Evolutionary conservation across 1,284 basidiomycete species (phyloP).

Genomic region (Laetiporus sulphureus): DNA sequence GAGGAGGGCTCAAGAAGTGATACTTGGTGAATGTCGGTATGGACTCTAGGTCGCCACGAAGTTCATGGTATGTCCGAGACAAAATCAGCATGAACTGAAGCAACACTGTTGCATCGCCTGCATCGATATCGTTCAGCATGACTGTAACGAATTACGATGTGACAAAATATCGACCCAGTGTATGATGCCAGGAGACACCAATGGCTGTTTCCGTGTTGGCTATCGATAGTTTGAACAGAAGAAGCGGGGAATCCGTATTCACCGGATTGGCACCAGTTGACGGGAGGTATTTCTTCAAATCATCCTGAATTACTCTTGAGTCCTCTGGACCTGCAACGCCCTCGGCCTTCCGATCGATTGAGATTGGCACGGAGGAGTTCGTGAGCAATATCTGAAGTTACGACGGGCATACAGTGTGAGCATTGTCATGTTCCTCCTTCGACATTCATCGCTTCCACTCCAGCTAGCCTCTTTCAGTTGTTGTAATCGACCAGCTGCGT

Average conservation of each 20-base stretch:
- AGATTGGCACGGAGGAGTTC: slow-evolving; percentile 7
- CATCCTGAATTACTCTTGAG: slow-evolving; percentile 22
- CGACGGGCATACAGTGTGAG: neutral
- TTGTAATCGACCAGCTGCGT: slow-evolving; percentile 22
- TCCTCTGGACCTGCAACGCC: slow-evolving; percentile 8
- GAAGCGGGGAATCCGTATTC: slow-evolving; percentile 14
- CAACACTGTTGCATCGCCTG: slow-evolving; percentile 24
- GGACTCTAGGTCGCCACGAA: neutral
- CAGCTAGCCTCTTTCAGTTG: slow-evolving; percentile 14
- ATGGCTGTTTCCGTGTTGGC: slow-evolving; percentile 20
- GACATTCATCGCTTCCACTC: slow-evolving; percentile 17
- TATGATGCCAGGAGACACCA: slow-evolving; percentile 30
- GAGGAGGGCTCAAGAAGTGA: neutral
- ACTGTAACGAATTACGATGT: neutral
- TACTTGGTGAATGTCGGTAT: slow-evolving; percentile 12
- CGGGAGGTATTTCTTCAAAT: slow-evolving; percentile 12
- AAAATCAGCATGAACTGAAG: slow-evolving; percentile 23
- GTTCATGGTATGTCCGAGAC: slow-evolving; percentile 10
- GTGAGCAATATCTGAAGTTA: neutral
- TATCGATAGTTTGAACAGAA: slow-evolving; percentile 24
- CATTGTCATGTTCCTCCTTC: slow-evolving; percentile 3
- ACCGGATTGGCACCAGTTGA: slow-evolving; percentile 3
- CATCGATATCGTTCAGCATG: slow-evolving; percentile 2
- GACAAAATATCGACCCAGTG: slow-evolving; percentile 14
- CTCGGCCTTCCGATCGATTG: neutral